These are phyloP conservation scores for Metschnikowia noctiluminum DNA, from an alignment of 805 yeast species.

Conservation along the genomic window DNA sequence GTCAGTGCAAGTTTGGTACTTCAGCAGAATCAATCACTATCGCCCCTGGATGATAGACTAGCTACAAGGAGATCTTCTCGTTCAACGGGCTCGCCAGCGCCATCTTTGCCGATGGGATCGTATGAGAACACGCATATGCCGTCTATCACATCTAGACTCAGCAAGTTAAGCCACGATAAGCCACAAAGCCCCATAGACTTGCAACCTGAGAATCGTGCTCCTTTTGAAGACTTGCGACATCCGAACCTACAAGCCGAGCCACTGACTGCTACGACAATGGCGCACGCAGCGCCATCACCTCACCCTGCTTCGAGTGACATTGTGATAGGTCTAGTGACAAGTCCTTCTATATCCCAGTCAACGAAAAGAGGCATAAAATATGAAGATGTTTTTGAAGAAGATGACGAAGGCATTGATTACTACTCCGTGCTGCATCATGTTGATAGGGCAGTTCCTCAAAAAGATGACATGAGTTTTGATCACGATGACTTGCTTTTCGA, in stretches of 20 bases:
- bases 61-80: constrained; percentile 27
- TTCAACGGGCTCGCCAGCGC: constrained; percentile 13
- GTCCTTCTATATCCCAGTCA: constrained; percentile 29
- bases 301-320: constrained; percentile 4
- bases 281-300: constrained; percentile 20
- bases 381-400: constrained; percentile 43
- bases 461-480: constrained; percentile 14
- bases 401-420: constrained; percentile 35
- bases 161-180: constrained; percentile 15
- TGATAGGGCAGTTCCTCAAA: neutral
- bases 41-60: constrained; percentile 19
- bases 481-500: constrained; percentile 20
- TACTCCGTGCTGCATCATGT: constrained; percentile 3
- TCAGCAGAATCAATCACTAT: constrained; percentile 19
- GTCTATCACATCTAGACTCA: constrained; percentile 32
- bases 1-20: constrained; percentile 47
- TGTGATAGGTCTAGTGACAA: constrained; percentile 33
- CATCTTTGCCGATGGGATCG: constrained; percentile 22
- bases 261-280: constrained; percentile 23
- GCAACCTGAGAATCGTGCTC: neutral
- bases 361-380: constrained; percentile 26
- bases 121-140: constrained; percentile 30
- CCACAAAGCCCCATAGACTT: neutral
- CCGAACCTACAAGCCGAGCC: constrained; percentile 19
- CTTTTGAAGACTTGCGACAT: constrained; percentile 12